A percentile compares a stretch with the other conserved stretches of the same genome.
phyloP scores from a whole-genome alignment of 2,329 filamentous ascomycete genomes.

The Penicillium janthinellum region DNA sequence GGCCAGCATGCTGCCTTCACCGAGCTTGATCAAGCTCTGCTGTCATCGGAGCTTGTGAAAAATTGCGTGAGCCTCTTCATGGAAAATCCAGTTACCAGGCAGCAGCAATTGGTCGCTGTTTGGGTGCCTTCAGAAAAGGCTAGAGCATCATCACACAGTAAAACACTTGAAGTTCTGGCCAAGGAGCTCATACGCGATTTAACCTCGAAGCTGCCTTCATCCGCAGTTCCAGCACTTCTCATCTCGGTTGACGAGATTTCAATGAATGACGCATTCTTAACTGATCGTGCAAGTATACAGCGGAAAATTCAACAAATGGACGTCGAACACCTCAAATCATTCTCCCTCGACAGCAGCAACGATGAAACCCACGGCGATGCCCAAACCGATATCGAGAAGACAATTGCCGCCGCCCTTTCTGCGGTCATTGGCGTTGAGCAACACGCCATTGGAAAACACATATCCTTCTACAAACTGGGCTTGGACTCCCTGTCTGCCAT shows the following conservation, averaged over 20 bases:
- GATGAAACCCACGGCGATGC: slow-evolving; percentile 33
- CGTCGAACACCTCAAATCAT: slow-evolving; percentile 48
- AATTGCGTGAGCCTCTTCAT: slow-evolving; percentile 68
- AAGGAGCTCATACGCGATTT: slow-evolving; percentile 58
- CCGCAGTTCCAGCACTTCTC: slow-evolving; percentile 78
- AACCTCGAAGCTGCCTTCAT: slow-evolving; percentile 61
- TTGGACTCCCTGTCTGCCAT: slow-evolving; percentile 85
- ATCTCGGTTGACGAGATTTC: slow-evolving; percentile 71
- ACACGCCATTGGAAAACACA: slow-evolving; percentile 60
- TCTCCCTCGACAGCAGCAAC: slow-evolving; percentile 32
- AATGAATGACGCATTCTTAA: slow-evolving; percentile 72
- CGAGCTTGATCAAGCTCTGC: slow-evolving; percentile 69
- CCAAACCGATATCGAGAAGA: slow-evolving; percentile 59
- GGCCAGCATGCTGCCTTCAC: slow-evolving; percentile 78
- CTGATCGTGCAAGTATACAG: slow-evolving; percentile 62
- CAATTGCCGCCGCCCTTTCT: slow-evolving; percentile 59
- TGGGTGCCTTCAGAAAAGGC: slow-evolving; percentile 55
- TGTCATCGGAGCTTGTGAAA: slow-evolving; percentile 54
- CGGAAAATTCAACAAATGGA: slow-evolving; percentile 52
- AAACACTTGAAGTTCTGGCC: slow-evolving; percentile 29
- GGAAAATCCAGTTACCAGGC: slow-evolving; percentile 38
- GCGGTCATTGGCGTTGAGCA: slow-evolving; percentile 51
- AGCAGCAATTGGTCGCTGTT: slow-evolving; percentile 67
- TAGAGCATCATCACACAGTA: neutral
- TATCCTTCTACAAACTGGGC: slow-evolving; percentile 75